phyloP scores from a whole-genome alignment of 2,329 filamentous ascomycete genomes.

The Aspergillus flavus region DNA sequence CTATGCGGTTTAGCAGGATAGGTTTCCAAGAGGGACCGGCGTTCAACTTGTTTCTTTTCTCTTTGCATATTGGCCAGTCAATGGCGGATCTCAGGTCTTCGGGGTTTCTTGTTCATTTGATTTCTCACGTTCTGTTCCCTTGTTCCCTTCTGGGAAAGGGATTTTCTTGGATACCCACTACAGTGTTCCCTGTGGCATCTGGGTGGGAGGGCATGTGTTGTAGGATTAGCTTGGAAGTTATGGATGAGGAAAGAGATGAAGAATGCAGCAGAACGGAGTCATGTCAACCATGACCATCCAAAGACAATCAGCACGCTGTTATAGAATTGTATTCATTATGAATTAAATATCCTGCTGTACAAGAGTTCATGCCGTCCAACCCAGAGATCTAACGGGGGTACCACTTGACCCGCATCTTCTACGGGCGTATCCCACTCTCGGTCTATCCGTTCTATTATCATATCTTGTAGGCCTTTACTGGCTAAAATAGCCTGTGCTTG shows the following conservation, averaged over 20 bases:
- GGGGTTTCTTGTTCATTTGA: slow-evolving; percentile 17
- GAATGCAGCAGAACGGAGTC: slow-evolving; percentile 27
- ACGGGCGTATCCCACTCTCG: slow-evolving; percentile 52
- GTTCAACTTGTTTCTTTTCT: slow-evolving; percentile 29
- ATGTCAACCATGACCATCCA: slow-evolving; percentile 18
- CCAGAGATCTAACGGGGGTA: slow-evolving; percentile 67
- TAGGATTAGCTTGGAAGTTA: slow-evolving; percentile 36
- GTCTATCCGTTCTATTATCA: slow-evolving; percentile 53
- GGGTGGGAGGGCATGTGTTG: slow-evolving; percentile 30
- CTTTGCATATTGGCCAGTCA: slow-evolving; percentile 23
- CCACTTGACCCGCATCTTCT: slow-evolving; percentile 61
- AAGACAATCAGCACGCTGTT: slow-evolving; percentile 3
- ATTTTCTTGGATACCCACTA: slow-evolving; percentile 35
- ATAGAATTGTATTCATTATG: slow-evolving; percentile 41
- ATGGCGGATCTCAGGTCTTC: slow-evolving; percentile 23
- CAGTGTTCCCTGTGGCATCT: slow-evolving; percentile 26
- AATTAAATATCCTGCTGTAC: slow-evolving; percentile 70
- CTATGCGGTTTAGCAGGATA: slow-evolving; percentile 35
- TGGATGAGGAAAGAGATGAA: slow-evolving; percentile 27
- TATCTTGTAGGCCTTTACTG: slow-evolving; percentile 53
- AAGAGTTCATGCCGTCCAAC: slow-evolving; percentile 66
- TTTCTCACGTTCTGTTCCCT: slow-evolving; percentile 14
- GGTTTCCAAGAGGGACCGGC: slow-evolving; percentile 32
- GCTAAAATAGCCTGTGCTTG: slow-evolving; percentile 64
- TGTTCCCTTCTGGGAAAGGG: not conserved